A percentile compares a stretch with the other conserved stretches of the same genome.
Conservation (phyloP, 768 basidiomycete species). For the Boletus sp. region DNA sequence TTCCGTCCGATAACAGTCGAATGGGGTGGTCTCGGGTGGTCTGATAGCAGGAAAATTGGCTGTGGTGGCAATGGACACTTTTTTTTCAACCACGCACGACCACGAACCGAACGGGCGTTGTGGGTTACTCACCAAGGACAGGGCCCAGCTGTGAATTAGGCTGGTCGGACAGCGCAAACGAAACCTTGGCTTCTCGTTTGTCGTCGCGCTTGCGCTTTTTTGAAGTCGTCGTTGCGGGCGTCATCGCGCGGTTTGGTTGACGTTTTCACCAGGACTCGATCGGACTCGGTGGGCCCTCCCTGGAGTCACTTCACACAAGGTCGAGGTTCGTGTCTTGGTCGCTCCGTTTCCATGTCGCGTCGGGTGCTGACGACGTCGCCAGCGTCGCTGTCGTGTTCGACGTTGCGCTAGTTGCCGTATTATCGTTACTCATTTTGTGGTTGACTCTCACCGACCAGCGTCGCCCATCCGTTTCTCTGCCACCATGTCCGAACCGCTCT, state of each 20-base stretch:
- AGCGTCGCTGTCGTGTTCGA: constrained; percentile 4
- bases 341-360: constrained; percentile 1
- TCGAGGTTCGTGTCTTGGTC: constrained; percentile 21
- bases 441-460: constrained; percentile 20
- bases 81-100: constrained; percentile 19
- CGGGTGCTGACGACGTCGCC: constrained; percentile 14
- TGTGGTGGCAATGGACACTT: constrained; percentile 28
- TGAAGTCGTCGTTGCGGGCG: constrained; percentile 25
- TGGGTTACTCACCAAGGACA: constrained; percentile 45
- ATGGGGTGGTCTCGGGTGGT: constrained; percentile 56
- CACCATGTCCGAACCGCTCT: constrained; percentile 31
- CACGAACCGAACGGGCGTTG: constrained; percentile 22
- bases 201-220: constrained; percentile 52
- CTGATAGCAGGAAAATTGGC: constrained; percentile 66
- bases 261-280: constrained; percentile 8
- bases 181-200: constrained; percentile 31
- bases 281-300: background rate
- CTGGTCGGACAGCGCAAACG: constrained; percentile 37
- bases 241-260: constrained; percentile 20
- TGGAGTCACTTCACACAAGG: constrained; percentile 17
- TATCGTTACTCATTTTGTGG: constrained; percentile 22
- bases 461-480: constrained; percentile 7
- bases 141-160: constrained; percentile 44
- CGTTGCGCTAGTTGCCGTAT: constrained; percentile 17
- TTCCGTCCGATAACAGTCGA: constrained; percentile 55